Base-by-base conservation (phyloP, 129 eudicot genomes). In the Flaveria ramosissima region DNA sequence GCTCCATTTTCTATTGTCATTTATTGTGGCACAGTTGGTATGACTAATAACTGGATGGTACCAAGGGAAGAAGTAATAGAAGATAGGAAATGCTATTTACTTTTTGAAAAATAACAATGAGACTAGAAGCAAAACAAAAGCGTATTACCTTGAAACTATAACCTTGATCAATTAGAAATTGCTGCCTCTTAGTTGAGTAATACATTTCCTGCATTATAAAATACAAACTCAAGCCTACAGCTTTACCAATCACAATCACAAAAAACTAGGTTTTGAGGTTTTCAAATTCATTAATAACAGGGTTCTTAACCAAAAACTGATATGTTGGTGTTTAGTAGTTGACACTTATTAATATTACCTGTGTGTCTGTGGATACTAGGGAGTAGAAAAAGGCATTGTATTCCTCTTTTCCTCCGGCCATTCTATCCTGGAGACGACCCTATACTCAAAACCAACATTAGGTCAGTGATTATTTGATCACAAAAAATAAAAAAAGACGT, bases 371-470 rank as follows among this genome's bases (percentile, higher is more conserved):
- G 39, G 97, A 95, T 61, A 95, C 99, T 50, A 95, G 85, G 68
- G 99, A 95, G 84, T 95, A 91, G 84, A 95, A 95, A 77, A 95
- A 95, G 23, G 99, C 99, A 77, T 95, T 95, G 70, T 95, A 95
- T 86, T 95, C 99, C 83, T 95, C 99, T 82, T 95, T 95, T 69
- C 99, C 99, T 57, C 99, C 99, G 2, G 96, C 92, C 90, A 95
- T 81, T 71, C 99, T 84, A 82, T 95, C 99, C 75, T 95, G 93
- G 71, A 82, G 93, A 69, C 88, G 87, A 55, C 99, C 99, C 99
- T 95, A 82, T 68, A 83, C 80, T 68, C 83, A 4, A 48, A 20
- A 74, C 21, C n/a, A 62, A 66, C 72, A 64, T 63, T 63, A 55
- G 24, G 68, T 51, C 1, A 6, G 27, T 62, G 4, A 62, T 30